phyloP scores from a whole-genome alignment of 345 rosid species.

The Brassica cretica region DNA sequence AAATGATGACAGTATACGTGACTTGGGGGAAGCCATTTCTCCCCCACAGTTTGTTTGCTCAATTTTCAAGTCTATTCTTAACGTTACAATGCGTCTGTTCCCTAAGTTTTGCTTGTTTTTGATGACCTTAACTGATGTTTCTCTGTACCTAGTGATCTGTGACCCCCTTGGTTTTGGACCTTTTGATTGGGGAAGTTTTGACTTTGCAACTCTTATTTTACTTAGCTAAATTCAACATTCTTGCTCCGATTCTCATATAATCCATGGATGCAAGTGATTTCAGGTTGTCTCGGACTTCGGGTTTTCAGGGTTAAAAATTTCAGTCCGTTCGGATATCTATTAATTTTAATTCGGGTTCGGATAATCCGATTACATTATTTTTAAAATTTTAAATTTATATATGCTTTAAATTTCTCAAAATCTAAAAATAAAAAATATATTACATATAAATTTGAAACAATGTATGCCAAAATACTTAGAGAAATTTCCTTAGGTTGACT shows the following conservation, averaged over 20 bases:
- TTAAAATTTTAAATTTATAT: too few relatives aligned
- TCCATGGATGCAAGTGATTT: conserved; percentile 49
- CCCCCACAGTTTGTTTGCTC: conserved; percentile 17
- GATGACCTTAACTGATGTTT: conserved; percentile 14
- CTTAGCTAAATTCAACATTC: not conserved
- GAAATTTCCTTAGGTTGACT: too few relatives aligned
- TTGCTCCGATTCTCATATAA: not conserved
- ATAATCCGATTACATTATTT: too few relatives aligned
- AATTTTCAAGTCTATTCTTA: conserved; percentile 5
- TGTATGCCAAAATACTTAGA: too few relatives aligned
- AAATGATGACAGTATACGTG: conserved; percentile 40
- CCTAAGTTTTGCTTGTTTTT: conserved; percentile 14
- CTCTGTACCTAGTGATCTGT: not conserved
- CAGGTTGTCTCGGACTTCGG: too few relatives aligned
- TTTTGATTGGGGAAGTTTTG: conserved; percentile 1
- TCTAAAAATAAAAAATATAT: too few relatives aligned
- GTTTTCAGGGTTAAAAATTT: too few relatives aligned
- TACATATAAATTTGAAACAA: too few relatives aligned
- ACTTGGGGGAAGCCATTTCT: conserved; percentile 35
- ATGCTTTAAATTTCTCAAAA: too few relatives aligned
- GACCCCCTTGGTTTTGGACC: conserved; percentile 7
- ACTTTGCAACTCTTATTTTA: conserved; percentile 1
- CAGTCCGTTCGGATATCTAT: too few relatives aligned
- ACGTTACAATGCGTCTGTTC: not conserved
- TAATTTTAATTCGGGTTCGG: too few relatives aligned